Evolutionary conservation across 2,329 filamentous ascomycete species (phyloP).

Genomic region (Botryosphaeria dothidea): DNA sequence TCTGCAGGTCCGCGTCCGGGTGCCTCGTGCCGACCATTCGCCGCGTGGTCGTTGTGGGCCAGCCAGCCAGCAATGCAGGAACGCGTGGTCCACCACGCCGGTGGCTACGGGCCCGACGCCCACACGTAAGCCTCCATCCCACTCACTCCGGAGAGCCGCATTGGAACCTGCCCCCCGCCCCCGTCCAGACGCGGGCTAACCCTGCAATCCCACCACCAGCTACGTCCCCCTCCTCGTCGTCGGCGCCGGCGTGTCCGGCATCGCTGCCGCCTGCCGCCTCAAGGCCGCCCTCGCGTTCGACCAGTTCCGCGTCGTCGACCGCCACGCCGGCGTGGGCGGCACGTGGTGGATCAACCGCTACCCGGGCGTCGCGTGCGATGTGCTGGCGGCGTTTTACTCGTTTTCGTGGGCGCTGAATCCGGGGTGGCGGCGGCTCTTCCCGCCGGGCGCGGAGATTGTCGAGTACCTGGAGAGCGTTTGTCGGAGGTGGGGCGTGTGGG

Average conservation of each 20-base stretch:
- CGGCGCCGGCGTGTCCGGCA: constrained; percentile 63
- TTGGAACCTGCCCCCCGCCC: neutral
- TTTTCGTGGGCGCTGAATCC: constrained; percentile 59
- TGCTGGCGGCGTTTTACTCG: constrained; percentile 58
- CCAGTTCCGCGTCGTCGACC: constrained; percentile 63
- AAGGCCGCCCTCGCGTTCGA: constrained; percentile 60
- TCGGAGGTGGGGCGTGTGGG: constrained; percentile 52
- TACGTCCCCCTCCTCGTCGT: constrained; percentile 57
- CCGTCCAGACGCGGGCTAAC: neutral
- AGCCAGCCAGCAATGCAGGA: too few relatives aligned
- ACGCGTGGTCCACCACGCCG: constrained; percentile 34
- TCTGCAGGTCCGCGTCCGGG: too few relatives aligned
- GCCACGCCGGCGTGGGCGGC: constrained; percentile 59
- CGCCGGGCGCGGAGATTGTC: constrained; percentile 52
- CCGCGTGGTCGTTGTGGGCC: too few relatives aligned
- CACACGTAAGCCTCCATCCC: constrained; percentile 49
- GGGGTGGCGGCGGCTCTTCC: constrained; percentile 53
- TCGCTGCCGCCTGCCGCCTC: constrained; percentile 61
- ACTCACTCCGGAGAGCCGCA: neutral
- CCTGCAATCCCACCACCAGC: constrained; percentile 4
- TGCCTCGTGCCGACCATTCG: too few relatives aligned
- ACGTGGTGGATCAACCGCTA: constrained; percentile 67
- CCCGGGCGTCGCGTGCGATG: constrained; percentile 56
- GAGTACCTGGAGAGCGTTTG: constrained; percentile 57
- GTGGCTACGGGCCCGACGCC: constrained; percentile 40